Evolutionary conservation across 2,329 filamentous ascomycete genomes (phyloP).

Genomic region (Catunica adiposa): DNA sequence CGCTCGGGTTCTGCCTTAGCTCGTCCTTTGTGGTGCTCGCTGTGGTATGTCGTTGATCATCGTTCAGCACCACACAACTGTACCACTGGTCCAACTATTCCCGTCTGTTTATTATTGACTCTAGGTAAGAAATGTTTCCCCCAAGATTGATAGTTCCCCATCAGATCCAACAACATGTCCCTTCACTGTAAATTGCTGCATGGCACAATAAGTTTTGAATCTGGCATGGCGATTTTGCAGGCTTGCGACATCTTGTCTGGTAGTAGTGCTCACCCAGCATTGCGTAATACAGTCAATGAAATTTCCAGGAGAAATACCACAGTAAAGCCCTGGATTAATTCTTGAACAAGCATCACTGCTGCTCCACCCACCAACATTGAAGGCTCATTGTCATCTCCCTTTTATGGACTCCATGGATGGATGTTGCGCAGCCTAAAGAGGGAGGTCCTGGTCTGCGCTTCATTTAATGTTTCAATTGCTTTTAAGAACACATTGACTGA

Average conservation of each 20-base stretch:
- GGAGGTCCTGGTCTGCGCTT: background rate
- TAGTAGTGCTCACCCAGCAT: background rate
- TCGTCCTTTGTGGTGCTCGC: too few species aligned
- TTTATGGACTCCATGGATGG: background rate
- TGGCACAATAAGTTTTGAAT: background rate
- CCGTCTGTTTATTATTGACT: too few species aligned
- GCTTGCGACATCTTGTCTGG: background rate
- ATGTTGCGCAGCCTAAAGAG: background rate
- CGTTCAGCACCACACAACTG: too few species aligned
- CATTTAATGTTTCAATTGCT: background rate
- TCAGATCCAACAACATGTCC: background rate
- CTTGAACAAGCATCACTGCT: background rate
- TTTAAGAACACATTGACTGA: conserved; percentile 5
- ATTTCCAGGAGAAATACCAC: background rate
- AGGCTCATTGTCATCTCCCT: background rate
- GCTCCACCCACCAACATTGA: background rate
- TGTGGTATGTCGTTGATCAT: too few species aligned
- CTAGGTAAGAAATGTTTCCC: too few species aligned
- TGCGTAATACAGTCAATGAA: background rate
- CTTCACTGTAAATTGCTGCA: background rate
- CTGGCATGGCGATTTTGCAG: background rate
- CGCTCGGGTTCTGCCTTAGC: too few species aligned
- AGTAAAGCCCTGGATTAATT: background rate
- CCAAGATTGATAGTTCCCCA: too few species aligned
- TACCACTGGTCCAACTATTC: too few species aligned